These are phyloP conservation scores for Epichloe baconii DNA, from an alignment of 2,329 filamentous ascomycete species.

Conservation along the genomic window DNA sequence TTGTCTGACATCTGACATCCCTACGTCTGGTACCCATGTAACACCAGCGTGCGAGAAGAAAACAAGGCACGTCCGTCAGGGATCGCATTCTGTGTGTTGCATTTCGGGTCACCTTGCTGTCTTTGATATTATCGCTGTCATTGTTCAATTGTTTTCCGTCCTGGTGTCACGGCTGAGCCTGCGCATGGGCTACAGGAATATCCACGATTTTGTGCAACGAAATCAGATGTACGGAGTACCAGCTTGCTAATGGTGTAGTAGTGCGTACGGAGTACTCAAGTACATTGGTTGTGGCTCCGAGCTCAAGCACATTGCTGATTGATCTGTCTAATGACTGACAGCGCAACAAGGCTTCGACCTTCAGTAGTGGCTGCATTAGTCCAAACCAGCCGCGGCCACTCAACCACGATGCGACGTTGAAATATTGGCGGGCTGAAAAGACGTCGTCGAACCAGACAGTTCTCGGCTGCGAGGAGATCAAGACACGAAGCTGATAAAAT, in stretches of 20 bases:
- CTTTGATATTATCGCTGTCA: neutral
- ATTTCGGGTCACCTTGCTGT: neutral
- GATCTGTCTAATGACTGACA: neutral
- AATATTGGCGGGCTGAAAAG: neutral
- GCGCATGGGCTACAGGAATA: neutral
- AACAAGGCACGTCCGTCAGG: neutral
- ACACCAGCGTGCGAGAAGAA: neutral
- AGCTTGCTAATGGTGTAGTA: neutral
- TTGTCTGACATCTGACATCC: neutral
- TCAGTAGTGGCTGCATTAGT: constrained; percentile 1
- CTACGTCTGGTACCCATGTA: neutral
- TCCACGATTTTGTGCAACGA: neutral
- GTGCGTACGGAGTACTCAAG: neutral
- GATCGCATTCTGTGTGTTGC: neutral
- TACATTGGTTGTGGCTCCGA: neutral
- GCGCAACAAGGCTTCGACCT: neutral
- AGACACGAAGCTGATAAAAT: no score
- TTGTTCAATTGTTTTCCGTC: neutral
- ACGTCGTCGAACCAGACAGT: neutral
- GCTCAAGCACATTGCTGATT: neutral
- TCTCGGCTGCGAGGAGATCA: no score
- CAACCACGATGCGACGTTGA: neutral
- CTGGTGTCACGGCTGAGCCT: neutral
- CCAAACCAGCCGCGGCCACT: neutral
- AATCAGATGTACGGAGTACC: neutral